These are phyloP conservation scores for Skeletonema marinoi DNA, from an alignment of 108 stramenopile species.

Conservation along the genomic window DNA sequence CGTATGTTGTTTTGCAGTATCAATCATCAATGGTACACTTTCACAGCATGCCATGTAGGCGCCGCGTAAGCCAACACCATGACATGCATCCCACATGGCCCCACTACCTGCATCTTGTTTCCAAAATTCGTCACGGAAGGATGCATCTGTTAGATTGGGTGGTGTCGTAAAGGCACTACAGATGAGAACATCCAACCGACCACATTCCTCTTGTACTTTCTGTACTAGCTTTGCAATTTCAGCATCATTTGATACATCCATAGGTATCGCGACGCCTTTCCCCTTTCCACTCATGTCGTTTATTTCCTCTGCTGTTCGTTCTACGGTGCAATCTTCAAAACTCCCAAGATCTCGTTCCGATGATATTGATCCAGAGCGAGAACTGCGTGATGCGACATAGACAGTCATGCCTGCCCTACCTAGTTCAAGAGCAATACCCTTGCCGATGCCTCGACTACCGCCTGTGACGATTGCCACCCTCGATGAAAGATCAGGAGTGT, in stretches of 20 bases:
- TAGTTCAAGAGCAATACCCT: conserved; percentile 80
- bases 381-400: conserved; percentile 49
- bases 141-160: conserved; percentile 30
- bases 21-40: conserved; percentile 70
- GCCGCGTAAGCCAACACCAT: conserved; percentile 69
- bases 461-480: conserved; percentile 71
- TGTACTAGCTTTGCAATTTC: conserved; percentile 49
- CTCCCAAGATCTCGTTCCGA: conserved; percentile 25
- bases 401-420: conserved; percentile 67
- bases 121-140: conserved; percentile 76
- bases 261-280: conserved; percentile 42
- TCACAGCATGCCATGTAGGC: conserved; percentile 63
- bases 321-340: conserved; percentile 51
- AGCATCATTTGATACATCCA: conserved; percentile 57
- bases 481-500: conserved; percentile 11
- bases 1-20: conserved; percentile 45
- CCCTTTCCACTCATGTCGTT: conserved; percentile 52
- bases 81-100: conserved; percentile 77
- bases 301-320: conserved; percentile 60
- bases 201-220: conserved; percentile 42
- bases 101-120: conserved; percentile 50
- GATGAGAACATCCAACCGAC: conserved; percentile 74
- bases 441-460: conserved; percentile 74
- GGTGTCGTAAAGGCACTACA: conserved; percentile 69
- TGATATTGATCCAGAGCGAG: conserved; percentile 10